Conservation (phyloP, 1,284 basidiomycete species). For the Pseudozyma thailandica region DNA sequence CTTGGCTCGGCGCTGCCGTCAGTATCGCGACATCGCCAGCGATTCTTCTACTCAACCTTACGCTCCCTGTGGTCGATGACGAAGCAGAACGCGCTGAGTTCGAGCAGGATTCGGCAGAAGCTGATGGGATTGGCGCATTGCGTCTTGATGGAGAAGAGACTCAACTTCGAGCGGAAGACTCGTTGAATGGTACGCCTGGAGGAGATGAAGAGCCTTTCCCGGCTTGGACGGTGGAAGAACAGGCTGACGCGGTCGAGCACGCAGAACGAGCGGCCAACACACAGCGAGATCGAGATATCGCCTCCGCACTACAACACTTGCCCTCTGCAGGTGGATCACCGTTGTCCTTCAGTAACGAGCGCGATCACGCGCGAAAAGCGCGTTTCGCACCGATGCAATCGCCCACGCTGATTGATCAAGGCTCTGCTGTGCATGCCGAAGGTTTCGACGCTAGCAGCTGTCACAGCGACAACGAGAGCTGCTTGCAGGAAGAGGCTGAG, state of each 20-base stretch:
- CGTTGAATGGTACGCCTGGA: slow-evolving; percentile 16
- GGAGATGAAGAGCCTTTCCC: slow-evolving; percentile 10
- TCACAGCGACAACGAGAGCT: slow-evolving; percentile 67
- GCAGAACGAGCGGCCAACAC: slow-evolving; percentile 31
- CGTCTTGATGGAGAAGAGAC: slow-evolving; percentile 51
- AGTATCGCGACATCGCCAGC: slow-evolving; percentile 86
- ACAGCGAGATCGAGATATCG: slow-evolving; percentile 48
- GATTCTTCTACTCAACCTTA: slow-evolving; percentile 84
- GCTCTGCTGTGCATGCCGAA: neutral
- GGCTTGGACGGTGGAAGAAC: slow-evolving; percentile 31
- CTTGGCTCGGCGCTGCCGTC: slow-evolving; percentile 77
- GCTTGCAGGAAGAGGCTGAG: slow-evolving; percentile 62
- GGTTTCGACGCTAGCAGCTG: neutral
- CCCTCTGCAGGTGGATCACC: slow-evolving; percentile 37
- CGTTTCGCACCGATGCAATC: slow-evolving; percentile 9
- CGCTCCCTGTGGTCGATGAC: slow-evolving; percentile 83
- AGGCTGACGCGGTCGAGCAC: slow-evolving; percentile 26
- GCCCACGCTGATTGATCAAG: slow-evolving; percentile 8
- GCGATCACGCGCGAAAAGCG: neutral
- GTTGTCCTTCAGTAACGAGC: slow-evolving; percentile 32
- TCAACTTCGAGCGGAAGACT: slow-evolving; percentile 31
- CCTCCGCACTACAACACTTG: slow-evolving; percentile 46
- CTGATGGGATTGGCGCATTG: slow-evolving; percentile 53
- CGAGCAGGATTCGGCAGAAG: slow-evolving; percentile 45
- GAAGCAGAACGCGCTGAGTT: slow-evolving; percentile 70